Evolutionary conservation across 2,329 filamentous ascomycete species (phyloP).

Genomic region (Trichoderma aggressivum): DNA sequence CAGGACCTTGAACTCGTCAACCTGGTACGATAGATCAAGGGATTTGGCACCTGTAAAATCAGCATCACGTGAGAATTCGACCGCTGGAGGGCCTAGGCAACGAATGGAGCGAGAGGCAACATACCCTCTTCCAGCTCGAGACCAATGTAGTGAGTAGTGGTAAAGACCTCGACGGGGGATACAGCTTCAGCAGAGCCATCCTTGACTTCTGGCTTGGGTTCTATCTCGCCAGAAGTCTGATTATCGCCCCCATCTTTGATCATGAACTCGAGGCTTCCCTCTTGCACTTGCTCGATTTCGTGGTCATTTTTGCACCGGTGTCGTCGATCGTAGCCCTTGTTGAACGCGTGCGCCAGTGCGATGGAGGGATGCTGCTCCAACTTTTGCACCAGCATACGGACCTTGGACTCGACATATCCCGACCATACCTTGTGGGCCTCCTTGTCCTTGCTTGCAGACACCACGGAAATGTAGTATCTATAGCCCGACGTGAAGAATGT

Average conservation of each 20-base stretch:
- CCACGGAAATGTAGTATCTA: constrained; percentile 92
- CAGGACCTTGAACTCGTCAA: constrained; percentile 80
- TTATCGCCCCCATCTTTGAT: constrained; percentile 38
- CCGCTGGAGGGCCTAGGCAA: not conserved
- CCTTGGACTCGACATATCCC: constrained; percentile 89
- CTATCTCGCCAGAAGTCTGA: constrained; percentile 29
- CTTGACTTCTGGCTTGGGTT: constrained; percentile 47
- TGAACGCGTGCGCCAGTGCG: constrained; percentile 82
- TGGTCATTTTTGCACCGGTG: constrained; percentile 63
- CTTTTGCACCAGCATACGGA: constrained; percentile 77
- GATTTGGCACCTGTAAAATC: constrained; percentile 58
- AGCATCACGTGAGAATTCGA: constrained; percentile 24
- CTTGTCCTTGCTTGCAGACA: constrained; percentile 76
- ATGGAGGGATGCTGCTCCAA: constrained; percentile 80
- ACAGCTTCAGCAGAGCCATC: constrained; percentile 41
- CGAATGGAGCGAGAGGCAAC: constrained; percentile 28
- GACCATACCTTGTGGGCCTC: constrained; percentile 86
- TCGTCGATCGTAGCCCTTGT: constrained; percentile 83
- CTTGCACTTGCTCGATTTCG: constrained; percentile 52
- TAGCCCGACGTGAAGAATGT: constrained; percentile 90
- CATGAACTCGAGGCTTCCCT: constrained; percentile 49
- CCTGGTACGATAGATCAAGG: constrained; percentile 76
- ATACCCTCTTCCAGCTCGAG: constrained; percentile 73
- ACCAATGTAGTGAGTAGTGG: constrained; percentile 92
- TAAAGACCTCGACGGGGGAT: constrained; percentile 59